Evolutionary conservation across 345 rosid species (phyloP).

Genomic region (Pseudoturritis turrita): DNA sequence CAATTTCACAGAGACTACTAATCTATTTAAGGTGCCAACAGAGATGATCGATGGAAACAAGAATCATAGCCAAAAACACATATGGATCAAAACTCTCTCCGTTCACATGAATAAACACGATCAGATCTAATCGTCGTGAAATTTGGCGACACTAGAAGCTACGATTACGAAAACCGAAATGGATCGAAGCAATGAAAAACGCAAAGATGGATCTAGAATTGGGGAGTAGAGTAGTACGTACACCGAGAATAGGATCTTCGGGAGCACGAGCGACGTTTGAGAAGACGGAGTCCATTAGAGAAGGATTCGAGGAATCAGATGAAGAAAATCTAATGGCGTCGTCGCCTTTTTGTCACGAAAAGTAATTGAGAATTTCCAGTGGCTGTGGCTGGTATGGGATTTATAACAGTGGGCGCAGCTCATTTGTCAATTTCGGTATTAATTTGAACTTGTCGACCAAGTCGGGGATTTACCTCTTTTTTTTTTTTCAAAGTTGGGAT

Average conservation of each 20-base stretch:
- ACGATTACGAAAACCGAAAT: background rate
- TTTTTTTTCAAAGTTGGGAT: too few species aligned
- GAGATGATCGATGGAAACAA: background rate
- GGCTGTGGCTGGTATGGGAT: slow-evolving; percentile 8
- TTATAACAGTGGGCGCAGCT: slow-evolving; percentile 9
- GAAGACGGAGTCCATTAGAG: slow-evolving; percentile 49
- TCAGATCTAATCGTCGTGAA: background rate
- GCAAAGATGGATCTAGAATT: background rate
- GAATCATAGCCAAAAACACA: background rate
- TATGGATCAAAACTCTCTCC: background rate
- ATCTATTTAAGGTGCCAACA: background rate
- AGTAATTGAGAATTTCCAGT: background rate
- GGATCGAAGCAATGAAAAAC: background rate
- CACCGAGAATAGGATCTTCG: slow-evolving; percentile 72
- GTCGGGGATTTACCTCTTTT: background rate
- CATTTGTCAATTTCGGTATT: background rate
- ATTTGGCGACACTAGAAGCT: background rate
- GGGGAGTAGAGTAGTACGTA: slow-evolving; percentile 14
- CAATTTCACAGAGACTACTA: background rate
- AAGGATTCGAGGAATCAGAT: background rate
- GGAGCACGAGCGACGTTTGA: slow-evolving; percentile 45
- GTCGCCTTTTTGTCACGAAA: background rate
- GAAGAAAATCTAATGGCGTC: background rate
- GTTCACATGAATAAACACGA: background rate
- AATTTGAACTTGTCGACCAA: slow-evolving; percentile 18